phyloP scores from a whole-genome alignment of 2,329 filamentous ascomycete species.

The Colletotrichum tanaceti region DNA sequence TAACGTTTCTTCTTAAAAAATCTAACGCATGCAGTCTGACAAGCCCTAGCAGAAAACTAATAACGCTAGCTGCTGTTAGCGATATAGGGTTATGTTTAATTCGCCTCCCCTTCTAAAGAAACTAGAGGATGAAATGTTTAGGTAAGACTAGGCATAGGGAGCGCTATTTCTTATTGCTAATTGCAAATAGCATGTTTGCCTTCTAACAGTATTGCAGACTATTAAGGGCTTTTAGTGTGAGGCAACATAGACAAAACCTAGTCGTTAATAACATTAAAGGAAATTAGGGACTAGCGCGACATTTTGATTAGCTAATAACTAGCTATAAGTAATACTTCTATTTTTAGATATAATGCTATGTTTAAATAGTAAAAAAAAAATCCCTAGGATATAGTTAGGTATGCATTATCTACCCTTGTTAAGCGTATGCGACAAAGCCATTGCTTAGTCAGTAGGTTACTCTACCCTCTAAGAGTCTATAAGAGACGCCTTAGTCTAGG shows the following conservation, averaged over 20 bases:
- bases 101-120: not conserved
- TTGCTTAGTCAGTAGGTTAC: not conserved
- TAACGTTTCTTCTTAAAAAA: not conserved
- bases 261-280: not conserved
- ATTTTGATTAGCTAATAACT: not conserved
- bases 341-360: not conserved
- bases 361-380: not conserved
- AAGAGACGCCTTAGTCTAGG: slow-evolving; percentile 5
- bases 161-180: not conserved
- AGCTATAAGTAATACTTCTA: not conserved
- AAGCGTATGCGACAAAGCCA: not conserved
- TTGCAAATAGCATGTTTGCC: not conserved
- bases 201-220: not conserved
- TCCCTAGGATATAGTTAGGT: not conserved
- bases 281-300: not conserved
- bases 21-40: not conserved
- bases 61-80: not conserved
- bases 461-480: not conserved
- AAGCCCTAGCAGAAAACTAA: not conserved
- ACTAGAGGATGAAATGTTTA: not conserved
- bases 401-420: not conserved
- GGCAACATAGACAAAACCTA: slow-evolving; percentile 1
- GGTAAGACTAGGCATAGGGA: not conserved
- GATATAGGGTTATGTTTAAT: not conserved
- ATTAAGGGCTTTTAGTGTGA: not conserved